Percentiles rank a stretch among this genome's conserved stretches.
These are phyloP conservation scores for Ascocoryne sarcoides DNA, from an alignment of 2,329 filamentous ascomycete species.

Conservation along the genomic window DNA sequence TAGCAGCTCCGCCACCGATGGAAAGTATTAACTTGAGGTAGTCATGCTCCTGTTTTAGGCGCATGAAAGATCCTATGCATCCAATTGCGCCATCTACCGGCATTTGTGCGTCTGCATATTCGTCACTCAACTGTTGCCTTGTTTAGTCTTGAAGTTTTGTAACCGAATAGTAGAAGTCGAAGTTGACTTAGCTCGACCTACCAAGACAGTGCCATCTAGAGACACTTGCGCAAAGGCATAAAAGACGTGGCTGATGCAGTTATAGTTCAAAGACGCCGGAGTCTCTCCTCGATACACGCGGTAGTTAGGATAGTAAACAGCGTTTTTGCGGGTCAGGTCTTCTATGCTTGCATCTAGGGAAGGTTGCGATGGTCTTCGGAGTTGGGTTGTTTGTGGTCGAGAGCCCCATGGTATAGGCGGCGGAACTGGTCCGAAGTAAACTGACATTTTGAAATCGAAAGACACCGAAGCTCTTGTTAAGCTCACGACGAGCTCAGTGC, in stretches of 20 bases:
- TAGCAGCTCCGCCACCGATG: slow-evolving; percentile 60
- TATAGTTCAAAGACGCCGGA: slow-evolving; percentile 64
- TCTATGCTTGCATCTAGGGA: slow-evolving; percentile 24
- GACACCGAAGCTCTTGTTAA: too few relatives aligned
- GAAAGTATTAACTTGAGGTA: slow-evolving; percentile 70
- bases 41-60: slow-evolving; percentile 61
- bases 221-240: slow-evolving; percentile 74
- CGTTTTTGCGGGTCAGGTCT: slow-evolving; percentile 57
- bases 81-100: slow-evolving; percentile 63
- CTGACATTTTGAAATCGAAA: slow-evolving; percentile 15
- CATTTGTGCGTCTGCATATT: slow-evolving; percentile 66
- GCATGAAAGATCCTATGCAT: slow-evolving; percentile 64
- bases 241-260: slow-evolving; percentile 72
- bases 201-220: slow-evolving; percentile 65
- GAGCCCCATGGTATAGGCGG: slow-evolving; percentile 23
- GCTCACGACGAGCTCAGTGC: too few relatives aligned
- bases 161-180: not conserved
- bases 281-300: slow-evolving; percentile 64
- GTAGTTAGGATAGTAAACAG: slow-evolving; percentile 78
- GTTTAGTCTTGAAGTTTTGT: slow-evolving; percentile 8
- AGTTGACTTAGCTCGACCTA: slow-evolving; percentile 33
- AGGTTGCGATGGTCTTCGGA: slow-evolving; percentile 25
- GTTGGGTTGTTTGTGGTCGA: slow-evolving; percentile 14
- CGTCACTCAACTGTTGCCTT: slow-evolving; percentile 58
- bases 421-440: slow-evolving; percentile 17